Base-by-base conservation (phyloP, 2,329 filamentous ascomycete genomes). In the Beauveria scarabaeidicola region DNA sequence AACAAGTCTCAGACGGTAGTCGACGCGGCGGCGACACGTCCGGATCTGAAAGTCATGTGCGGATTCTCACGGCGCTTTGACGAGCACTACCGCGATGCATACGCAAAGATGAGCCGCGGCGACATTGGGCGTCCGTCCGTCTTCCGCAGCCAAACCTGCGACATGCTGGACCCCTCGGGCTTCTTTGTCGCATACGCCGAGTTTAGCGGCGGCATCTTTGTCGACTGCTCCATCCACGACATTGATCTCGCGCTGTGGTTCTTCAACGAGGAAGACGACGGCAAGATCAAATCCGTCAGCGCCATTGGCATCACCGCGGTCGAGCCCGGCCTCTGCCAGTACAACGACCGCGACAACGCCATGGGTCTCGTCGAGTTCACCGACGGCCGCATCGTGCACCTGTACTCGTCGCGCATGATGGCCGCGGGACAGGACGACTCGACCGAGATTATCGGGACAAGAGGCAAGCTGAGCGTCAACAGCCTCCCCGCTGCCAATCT, bases 201-300 rank as follows among this genome's bases (percentile, higher is more conserved):
- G 65, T 85, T 81, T 72, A 81, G 76, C 1, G 86, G 86, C 38
- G 85, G 85, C 23, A 87, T 88, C 68, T 89, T 89, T 65, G 86
- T 88, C 60, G 86, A 89, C 74, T 86, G 83, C 73, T 83, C 81
- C 55, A 83, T 89, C 66, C 86, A 89, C 74, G 86, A 89, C 65
- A 88, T 89, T 52, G 70, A 72, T 54, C 66, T 72, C 32, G 66
- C 70, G 0, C 62, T 72, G 32, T 72, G 70, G 70, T 72, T 69
- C 64, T 69, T 72, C 41, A 68, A 67, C 46, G 66, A 71, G 40
- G 67, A 72, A 55, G 66, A 64, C 2, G 64, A n/a, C 79, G 73
- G 13, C 84, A 88, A 71, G 79, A 81, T 6, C 40, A 41, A 10
- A 19, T 41, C 40, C 3, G 40, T 41, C 40, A 19, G 40, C 40